A percentile compares a stretch with the other conserved stretches of the same genome.
Conservation (phyloP, 257 asterid species). For the Solanum pinnatisectum region DNA sequence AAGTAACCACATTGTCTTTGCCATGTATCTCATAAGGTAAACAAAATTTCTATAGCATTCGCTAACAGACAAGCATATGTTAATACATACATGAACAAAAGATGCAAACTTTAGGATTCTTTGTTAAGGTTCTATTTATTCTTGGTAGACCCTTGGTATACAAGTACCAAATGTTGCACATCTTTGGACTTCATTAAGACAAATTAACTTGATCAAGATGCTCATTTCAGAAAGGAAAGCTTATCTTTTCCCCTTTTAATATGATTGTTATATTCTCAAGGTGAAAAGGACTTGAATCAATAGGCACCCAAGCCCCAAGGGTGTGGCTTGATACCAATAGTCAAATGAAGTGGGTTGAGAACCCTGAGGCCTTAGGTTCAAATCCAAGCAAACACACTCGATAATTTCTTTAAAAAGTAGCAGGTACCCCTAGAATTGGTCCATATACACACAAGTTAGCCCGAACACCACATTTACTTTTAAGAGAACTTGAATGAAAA, state of each 20-base stretch:
- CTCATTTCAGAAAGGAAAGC: not conserved
- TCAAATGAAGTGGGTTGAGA: not conserved
- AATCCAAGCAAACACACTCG: not conserved
- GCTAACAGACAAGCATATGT: not conserved
- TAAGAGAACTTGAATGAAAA: not conserved
- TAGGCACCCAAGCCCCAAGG: not conserved
- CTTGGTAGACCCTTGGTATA: not conserved
- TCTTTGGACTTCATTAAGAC: not conserved
- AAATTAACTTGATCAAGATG: not conserved
- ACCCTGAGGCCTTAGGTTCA: not conserved
- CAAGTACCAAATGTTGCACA: not conserved
- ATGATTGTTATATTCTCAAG: not conserved
- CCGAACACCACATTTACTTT: not conserved
- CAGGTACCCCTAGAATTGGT: not conserved
- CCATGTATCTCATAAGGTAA: not conserved
- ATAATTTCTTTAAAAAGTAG: not conserved
- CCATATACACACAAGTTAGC: not conserved
- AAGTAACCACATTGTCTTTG: not conserved
- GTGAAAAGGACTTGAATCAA: not conserved
- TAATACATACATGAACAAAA: not conserved
- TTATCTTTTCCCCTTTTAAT: not conserved
- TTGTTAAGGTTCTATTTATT: not conserved
- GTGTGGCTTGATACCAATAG: not conserved
- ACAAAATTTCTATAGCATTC: not conserved
- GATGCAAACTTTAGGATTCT: not conserved